These are phyloP conservation scores for Przewalskia tangutica DNA, from an alignment of 257 asterid genomes.

Conservation along the genomic window DNA sequence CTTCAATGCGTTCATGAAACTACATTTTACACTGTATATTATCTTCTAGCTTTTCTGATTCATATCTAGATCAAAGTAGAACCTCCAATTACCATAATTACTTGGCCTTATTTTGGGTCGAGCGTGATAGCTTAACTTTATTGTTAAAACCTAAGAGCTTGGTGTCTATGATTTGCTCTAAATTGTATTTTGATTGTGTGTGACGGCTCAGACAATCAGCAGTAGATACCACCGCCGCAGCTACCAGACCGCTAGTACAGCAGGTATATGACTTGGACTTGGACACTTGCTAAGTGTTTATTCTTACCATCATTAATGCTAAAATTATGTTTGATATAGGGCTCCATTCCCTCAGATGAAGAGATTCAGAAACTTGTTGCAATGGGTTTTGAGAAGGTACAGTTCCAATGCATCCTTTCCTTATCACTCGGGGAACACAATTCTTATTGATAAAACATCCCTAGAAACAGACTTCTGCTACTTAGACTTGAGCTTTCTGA, in stretches of 20 bases:
- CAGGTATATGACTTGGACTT: slow-evolving; percentile 38
- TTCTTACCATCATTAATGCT: neutral
- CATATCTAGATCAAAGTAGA: neutral
- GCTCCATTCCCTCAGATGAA: slow-evolving; percentile 46
- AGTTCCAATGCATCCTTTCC: neutral
- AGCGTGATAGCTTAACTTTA: neutral
- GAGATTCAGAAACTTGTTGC: slow-evolving; percentile 74
- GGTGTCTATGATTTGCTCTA: neutral
- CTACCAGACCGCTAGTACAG: slow-evolving; percentile 28
- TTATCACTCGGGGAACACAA: neutral
- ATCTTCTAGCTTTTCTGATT: neutral
- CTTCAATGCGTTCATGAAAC: neutral
- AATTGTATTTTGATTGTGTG: slow-evolving; percentile 1
- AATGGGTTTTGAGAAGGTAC: slow-evolving; percentile 96
- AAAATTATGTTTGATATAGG: slow-evolving; percentile 24
- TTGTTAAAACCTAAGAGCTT: neutral
- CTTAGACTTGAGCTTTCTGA: too few species aligned
- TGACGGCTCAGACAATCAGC: slow-evolving; percentile 27
- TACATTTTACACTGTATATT: neutral
- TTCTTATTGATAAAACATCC: too few species aligned
- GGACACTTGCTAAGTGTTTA: neutral
- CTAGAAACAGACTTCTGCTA: too few species aligned
- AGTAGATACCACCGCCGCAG: slow-evolving; percentile 25
- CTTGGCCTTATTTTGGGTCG: neutral
- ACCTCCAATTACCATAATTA: neutral